A percentile compares a stretch with the other conserved stretches of the same genome.
phyloP scores from a whole-genome alignment of 345 rosid genomes.

The Eucalyptus decipiens region DNA sequence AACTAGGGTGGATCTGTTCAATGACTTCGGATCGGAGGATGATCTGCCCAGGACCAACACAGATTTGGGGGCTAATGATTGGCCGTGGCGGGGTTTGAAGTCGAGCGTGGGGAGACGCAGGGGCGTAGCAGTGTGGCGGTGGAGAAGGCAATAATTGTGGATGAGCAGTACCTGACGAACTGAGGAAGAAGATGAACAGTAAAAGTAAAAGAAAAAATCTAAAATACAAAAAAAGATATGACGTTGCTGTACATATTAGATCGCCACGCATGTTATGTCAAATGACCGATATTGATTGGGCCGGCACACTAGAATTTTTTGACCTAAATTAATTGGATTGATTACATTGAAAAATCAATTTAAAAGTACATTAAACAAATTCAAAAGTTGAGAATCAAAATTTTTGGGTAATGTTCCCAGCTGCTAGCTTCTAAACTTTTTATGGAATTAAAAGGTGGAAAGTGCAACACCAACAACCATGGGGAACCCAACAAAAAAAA shows the following conservation, averaged over 20 bases:
- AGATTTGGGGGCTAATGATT: neutral
- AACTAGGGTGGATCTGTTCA: neutral
- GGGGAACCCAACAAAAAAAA: neutral
- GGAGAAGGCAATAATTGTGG: neutral
- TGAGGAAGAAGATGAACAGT: neutral
- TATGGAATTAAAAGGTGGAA: neutral
- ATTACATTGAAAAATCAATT: neutral
- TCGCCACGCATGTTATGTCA: rapidly evolving
- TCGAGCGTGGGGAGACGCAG: neutral
- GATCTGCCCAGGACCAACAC: neutral
- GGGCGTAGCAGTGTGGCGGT: neutral
- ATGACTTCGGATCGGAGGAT: neutral
- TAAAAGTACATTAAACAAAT: no score
- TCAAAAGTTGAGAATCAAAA: no score
- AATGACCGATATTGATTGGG: neutral
- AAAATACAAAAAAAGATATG: neutral
- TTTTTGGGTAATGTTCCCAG: neutral
- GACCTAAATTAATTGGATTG: rapidly evolving
- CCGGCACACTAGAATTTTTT: no score
- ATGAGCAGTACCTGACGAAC: neutral
- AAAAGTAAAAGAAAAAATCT: no score
- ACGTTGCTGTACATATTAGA: neutral
- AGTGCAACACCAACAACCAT: neutral
- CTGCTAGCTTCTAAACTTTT: neutral
- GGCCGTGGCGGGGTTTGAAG: neutral